These are phyloP conservation scores for Cercophora newfieldiana DNA, from an alignment of 495 filamentous ascomycete genomes.

Conservation along the genomic window DNA sequence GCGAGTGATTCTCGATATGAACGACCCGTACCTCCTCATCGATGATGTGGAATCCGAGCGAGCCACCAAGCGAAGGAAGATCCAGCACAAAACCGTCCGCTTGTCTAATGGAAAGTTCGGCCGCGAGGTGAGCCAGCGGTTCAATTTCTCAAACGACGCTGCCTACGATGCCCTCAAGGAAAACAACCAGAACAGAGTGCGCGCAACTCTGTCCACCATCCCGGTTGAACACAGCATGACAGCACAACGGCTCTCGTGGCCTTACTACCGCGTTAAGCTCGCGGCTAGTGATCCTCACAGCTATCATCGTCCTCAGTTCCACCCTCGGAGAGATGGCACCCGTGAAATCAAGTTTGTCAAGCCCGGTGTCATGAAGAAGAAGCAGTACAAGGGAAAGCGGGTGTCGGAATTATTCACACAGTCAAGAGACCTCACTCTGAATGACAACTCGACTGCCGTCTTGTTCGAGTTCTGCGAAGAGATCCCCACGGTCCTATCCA, in stretches of 20 bases:
- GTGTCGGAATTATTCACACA: slow-evolving; percentile 71
- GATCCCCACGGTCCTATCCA: slow-evolving; percentile 84
- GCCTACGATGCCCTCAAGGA: slow-evolving; percentile 95
- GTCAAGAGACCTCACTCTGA: slow-evolving; percentile 75
- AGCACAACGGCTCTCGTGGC: slow-evolving; percentile 85
- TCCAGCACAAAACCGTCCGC: slow-evolving; percentile 52
- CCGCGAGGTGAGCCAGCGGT: slow-evolving; percentile 68
- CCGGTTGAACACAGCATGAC: slow-evolving; percentile 89
- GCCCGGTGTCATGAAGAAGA: slow-evolving; percentile 71
- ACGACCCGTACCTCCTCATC: slow-evolving; percentile 84
- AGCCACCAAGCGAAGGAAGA: slow-evolving; percentile 48
- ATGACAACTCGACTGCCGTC: slow-evolving; percentile 82
- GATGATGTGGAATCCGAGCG: slow-evolving; percentile 51
- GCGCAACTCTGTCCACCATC: slow-evolving; percentile 82
- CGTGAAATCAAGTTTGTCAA: slow-evolving; percentile 58
- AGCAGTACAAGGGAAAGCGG: slow-evolving; percentile 73
- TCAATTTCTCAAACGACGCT: slow-evolving; percentile 94
- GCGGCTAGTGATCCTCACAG: slow-evolving; percentile 77
- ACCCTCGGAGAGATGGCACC: slow-evolving; percentile 56
- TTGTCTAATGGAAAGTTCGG: slow-evolving; percentile 56
- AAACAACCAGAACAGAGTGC: slow-evolving; percentile 93
- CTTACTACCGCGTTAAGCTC: slow-evolving; percentile 87
- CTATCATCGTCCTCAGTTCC: slow-evolving; percentile 77
- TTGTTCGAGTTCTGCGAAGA: slow-evolving; percentile 96
- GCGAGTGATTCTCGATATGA: slow-evolving; percentile 79